Evolutionary conservation across 2,329 filamentous ascomycete genomes (phyloP), one percentile per base, ranked within the genome.

Genomic region (Paraphoma sp.): DNA sequence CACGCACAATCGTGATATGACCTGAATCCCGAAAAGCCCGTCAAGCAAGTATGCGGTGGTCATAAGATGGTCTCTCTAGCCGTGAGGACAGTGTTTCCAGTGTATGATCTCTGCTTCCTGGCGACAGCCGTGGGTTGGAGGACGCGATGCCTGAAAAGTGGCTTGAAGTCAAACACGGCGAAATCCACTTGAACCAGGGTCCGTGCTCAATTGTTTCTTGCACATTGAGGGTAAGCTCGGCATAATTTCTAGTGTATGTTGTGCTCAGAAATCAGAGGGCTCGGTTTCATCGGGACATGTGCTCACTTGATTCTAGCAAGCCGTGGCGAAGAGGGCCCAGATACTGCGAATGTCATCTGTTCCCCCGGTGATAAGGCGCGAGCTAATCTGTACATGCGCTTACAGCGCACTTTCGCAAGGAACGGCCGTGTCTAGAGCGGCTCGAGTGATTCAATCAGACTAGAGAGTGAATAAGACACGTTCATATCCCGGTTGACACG

Each of bases 341-440:
- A 36, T 36, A 36, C 14, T 10, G 9, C 10, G 33, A 10, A 36
- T 36, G 33, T 36, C 33, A 36, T 36, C 48, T 41, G 49, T 54
- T 44, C 17, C 52, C 47, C 29, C 52, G 55, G 46, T 42, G 33
- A 36, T 36, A 36, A 36, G 33, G 14, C 33, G 33, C 33, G 6
- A 10, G 14, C 33, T 14, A 36, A 36, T 10, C 33, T 36, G 33
- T 10, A 14, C 9, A 14, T 14, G 33, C 33, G 33, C 33, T 36
- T 36, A 14, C 33, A 7, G 14, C 33, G 10, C 9, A n/a, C 33
- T 10, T 10, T 2, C 7, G 33, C 10, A 36, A 36, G 33, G 33
- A 36, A 14, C 33, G 14, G 33, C 33, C 33, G 9, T 10, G 33
- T 10, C 9, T 14, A 36, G 33, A 10, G 14, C 33, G 10, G 9